These are phyloP conservation scores for Trichoderma harzianum DNA, from an alignment of 2,329 filamentous ascomycete genomes.

Conservation along the genomic window DNA sequence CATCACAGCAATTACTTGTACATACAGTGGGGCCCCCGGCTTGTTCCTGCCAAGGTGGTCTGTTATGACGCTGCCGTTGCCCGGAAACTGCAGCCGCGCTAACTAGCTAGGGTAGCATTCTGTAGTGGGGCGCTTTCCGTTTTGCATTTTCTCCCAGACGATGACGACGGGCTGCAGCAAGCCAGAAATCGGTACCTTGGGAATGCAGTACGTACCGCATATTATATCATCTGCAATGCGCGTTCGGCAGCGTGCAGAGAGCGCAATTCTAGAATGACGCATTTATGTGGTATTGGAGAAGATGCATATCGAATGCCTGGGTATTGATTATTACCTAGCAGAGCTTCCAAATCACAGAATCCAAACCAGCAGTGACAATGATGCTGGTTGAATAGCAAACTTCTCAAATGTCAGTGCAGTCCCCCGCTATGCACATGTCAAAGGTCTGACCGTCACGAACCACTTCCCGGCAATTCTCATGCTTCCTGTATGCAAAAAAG, in stretches of 20 bases:
- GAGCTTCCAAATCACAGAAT: background rate
- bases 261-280: background rate
- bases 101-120: constrained; percentile 7
- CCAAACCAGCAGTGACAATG: background rate
- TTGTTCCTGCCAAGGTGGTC: constrained; percentile 16
- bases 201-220: background rate
- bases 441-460: background rate
- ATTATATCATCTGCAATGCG: background rate
- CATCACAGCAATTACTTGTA: background rate
- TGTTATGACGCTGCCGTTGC: constrained; percentile 18
- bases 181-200: background rate
- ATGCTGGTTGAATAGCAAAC: background rate
- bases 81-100: constrained; percentile 15
- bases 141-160: background rate
- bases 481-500: background rate
- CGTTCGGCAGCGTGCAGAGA: background rate
- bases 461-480: background rate
- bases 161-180: constrained; percentile 15
- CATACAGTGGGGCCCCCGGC: background rate
- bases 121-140: constrained; percentile 2
- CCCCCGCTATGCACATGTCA: background rate
- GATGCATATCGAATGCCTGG: background rate
- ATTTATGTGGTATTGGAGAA: background rate
- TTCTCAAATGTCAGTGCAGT: background rate
- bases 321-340: background rate